Conservation (phyloP, 2,329 filamentous ascomycete genomes). For the Pseudogymnoascus sp. region DNA sequence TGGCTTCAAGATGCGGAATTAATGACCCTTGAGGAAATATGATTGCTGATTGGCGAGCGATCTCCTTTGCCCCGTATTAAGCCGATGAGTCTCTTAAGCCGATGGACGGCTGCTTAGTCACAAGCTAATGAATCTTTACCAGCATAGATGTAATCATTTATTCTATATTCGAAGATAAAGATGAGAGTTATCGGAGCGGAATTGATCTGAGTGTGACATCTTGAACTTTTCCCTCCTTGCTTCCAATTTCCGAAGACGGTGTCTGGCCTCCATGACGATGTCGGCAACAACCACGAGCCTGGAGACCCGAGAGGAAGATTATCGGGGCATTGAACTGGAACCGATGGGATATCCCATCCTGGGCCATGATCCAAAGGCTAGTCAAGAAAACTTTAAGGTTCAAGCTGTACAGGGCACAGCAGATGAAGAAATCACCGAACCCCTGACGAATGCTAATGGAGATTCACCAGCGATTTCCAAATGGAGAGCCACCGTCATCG, state of each 20-base stretch:
- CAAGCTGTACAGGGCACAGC: neutral
- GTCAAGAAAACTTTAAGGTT: neutral
- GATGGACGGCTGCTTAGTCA: neutral
- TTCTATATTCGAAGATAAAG: neutral
- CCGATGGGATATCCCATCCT: conserved; percentile 10
- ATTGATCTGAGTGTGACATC: neutral
- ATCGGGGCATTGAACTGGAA: conserved; percentile 12
- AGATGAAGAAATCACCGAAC: conserved; percentile 7
- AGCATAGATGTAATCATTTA: neutral
- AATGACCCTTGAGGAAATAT: neutral
- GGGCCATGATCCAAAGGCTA: neutral
- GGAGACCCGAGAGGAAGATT: neutral
- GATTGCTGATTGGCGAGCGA: neutral
- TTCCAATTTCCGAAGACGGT: neutral
- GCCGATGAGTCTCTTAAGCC: neutral
- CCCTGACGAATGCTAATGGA: conserved; percentile 4
- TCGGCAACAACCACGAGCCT: conserved; percentile 1
- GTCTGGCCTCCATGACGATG: neutral
- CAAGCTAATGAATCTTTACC: neutral
- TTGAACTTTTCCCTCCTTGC: neutral
- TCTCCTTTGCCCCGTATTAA: neutral
- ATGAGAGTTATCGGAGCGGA: neutral
- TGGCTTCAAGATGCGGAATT: neutral
- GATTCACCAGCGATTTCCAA: conserved; percentile 11
- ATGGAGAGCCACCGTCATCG: conserved; percentile 16